Evolutionary conservation across 805 yeast species (phyloP), one percentile per base, ranked within the genome.

Genomic region (Sugiyamaella mastotermitis): DNA sequence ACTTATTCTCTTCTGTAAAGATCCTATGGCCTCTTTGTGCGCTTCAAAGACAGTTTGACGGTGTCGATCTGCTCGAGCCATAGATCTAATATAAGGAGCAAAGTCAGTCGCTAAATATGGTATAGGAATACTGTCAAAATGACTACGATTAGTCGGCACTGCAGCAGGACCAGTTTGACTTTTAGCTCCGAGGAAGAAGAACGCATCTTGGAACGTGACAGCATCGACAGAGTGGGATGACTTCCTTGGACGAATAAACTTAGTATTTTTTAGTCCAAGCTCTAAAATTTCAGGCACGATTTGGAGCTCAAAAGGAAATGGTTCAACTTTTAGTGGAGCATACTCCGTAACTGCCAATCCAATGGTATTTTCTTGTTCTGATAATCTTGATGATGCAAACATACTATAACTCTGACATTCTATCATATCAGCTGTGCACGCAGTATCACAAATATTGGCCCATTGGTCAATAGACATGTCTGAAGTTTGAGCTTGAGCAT

Each of bases 21-120:
- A 6, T 11, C 9, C 7, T 27, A 27, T 7, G 9, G 9, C 7
- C 7, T 14, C 14, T 6, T 10, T 5, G 10, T 25, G 15, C 27
- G 21, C 2, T 10, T 29, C 31, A 4, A 17, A 23, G 2, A 20
- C 20, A 11, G 19, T 32, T 14, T 28, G 32, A 11, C 11, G 27
- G 6, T 25, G 28, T 8, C 15, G 14, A 25, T 59, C 64, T 3
- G 42, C 42, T n/a, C 48, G 46, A 1, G 56, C 62, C 47, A 59
- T 56, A 3, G 26, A 26, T 4, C 64, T 51, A 25, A 50, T 34
- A 36, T 39, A 49, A 1, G 64, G 64, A 1, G 50, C 49, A 5
- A 56, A 23, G 16, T 58, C 60, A 1, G 45, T 17, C 6, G 49
- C 40, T 23, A 45, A 20, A 1, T 29, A 15, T 13, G 33, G 6